Evolutionary conservation across 176 grass and related monocot species (phyloP).

Genomic region (Ananas comosus): DNA sequence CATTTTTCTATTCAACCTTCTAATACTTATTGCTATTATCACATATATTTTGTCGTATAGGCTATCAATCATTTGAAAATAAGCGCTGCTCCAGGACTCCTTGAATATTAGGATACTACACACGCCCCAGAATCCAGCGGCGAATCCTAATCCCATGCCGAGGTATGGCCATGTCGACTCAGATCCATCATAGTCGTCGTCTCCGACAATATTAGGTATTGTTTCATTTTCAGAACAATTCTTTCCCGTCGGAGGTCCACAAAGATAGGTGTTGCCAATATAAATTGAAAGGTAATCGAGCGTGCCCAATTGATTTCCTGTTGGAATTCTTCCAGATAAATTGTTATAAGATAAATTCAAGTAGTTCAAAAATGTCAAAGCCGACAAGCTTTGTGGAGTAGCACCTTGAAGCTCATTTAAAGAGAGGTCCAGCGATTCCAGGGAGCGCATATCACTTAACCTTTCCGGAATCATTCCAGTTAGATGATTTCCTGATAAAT

Average conservation of each 20-base stretch:
- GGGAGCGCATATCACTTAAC: background rate
- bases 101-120: constrained; percentile 4
- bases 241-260: constrained; percentile 11
- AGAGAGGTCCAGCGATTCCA: background rate
- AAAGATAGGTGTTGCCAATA: constrained; percentile 16
- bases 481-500: constrained; percentile 26
- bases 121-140: constrained; percentile 10
- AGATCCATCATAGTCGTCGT: background rate
- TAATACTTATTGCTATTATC: no score
- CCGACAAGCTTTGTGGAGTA: background rate
- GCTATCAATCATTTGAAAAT: no score
- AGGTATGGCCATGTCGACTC: background rate
- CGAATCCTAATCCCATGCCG: background rate
- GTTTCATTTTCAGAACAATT: background rate
- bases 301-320: constrained; percentile 13
- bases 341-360: constrained; percentile 30
- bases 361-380: background rate
- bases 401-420: background rate
- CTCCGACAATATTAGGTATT: background rate
- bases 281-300: constrained; percentile 18
- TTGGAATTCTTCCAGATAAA: constrained; percentile 24
- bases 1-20: no score
- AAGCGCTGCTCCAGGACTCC: background rate
- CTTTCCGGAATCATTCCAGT: constrained; percentile 14
- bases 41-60: no score